Conservation (phyloP, 1,139 yeast genomes). For the Geotrichum fermentans region DNA sequence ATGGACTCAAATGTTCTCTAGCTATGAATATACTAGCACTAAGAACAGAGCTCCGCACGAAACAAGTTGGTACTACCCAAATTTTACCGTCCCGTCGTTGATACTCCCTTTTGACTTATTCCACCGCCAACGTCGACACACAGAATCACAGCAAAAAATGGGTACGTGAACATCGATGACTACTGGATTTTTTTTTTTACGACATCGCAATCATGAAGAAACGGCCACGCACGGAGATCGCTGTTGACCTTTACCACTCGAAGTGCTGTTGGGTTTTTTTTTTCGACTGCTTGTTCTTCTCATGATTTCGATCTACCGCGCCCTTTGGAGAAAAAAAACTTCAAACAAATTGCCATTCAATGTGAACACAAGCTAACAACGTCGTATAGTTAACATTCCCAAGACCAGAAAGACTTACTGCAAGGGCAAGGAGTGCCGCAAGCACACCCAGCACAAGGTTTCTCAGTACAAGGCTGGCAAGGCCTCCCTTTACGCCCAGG, state of each 20-base stretch:
- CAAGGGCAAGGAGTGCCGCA: slow-evolving; percentile 97
- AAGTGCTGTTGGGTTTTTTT: no score
- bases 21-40: slow-evolving; percentile 6
- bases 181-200: no score
- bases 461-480: slow-evolving; percentile 99
- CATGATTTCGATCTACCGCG: no score
- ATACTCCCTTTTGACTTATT: slow-evolving; percentile 9
- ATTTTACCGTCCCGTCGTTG: slow-evolving; percentile 1
- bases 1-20: slow-evolving; percentile 1
- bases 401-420: slow-evolving; percentile 99
- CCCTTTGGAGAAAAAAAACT: no score
- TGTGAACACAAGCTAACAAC: not conserved
- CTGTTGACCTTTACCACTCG: no score
- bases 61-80: not conserved
- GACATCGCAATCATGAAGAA: no score
- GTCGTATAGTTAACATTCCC: slow-evolving; percentile 89
- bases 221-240: no score
- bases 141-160: slow-evolving; percentile 13
- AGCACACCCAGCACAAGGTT: slow-evolving; percentile 99
- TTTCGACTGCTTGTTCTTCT: no score
- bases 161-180: slow-evolving; percentile 13
- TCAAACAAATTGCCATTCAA: no score
- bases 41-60: not conserved
- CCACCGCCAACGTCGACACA: slow-evolving; percentile 17
- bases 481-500: slow-evolving; percentile 98